Evolutionary conservation across 805 yeast genomes (phyloP), one percentile per base, ranked within the genome.

Genomic region (Maudiozyma saulgeensis): DNA sequence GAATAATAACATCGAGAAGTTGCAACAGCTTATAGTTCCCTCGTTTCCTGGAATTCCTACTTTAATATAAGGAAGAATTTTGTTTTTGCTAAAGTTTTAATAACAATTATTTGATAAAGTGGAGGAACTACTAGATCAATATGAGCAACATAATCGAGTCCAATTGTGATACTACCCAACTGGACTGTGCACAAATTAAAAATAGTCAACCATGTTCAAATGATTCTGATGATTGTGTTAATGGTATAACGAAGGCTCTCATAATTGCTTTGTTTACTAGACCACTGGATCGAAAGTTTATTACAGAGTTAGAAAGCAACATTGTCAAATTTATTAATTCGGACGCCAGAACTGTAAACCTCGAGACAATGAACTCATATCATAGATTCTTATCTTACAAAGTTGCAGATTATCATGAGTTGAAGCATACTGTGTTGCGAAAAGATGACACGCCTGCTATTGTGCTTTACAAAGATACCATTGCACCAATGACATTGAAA

Each of bases 351-450:
- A 71, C 64, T 54, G 72, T 60, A 63, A 75, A 55, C 53, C 59
- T 78, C 59, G 70, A 70, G 39, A 77, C 84, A 6, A 75, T 80
- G 74, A 84, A 84, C 62, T 81, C 88, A 2, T 84, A 81, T 61
- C 80, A 79, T 55, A 68, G 91, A 55, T 68, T 85, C 43, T 65
- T 85, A 48, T 74, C 84, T 0, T 90, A 85, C 63, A 84, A 82
- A 54, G 67, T 83, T 35, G 86, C 89, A 4, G 83, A 80, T 38
- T 82, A 82, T 60, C 81, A 82, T 58, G 68, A 72, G 23, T 62
- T 84, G 49, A 80, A 80, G 41, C 90, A 84, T 58, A 73, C 73
- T 8, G 54, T 74, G 43, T 66, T 78, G 12, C 77, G 73, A 55
- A 55, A 59, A 31, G 9, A 68, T 68, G 46, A 73, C 80, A 21